Percentiles rank a stretch among this genome's conserved stretches.
Evolutionary conservation across 116 monocot species (phyloP).

Genomic region (Dioscorea cayenensis): DNA sequence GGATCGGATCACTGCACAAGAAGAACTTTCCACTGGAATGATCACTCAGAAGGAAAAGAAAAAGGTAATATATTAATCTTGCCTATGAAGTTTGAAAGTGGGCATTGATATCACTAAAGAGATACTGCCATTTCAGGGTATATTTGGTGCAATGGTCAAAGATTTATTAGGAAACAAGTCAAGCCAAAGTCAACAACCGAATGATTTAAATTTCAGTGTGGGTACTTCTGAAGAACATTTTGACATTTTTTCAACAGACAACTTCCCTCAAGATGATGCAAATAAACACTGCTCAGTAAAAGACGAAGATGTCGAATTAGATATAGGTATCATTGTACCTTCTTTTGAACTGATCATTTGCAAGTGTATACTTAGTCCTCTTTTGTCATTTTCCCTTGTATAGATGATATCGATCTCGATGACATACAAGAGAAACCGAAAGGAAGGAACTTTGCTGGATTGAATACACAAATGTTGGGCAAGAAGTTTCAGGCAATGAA

Average conservation of each 20-base stretch:
- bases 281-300: slow-evolving; percentile 12
- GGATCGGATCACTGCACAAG: slow-evolving; percentile 13
- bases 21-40: slow-evolving; percentile 17
- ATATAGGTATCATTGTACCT: slow-evolving; percentile 45
- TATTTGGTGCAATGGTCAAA: slow-evolving; percentile 46
- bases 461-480: slow-evolving; percentile 55
- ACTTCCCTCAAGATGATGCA: slow-evolving; percentile 27
- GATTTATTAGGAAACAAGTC: slow-evolving; percentile 53
- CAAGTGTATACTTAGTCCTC: background rate
- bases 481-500: slow-evolving; percentile 64
- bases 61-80: slow-evolving; percentile 36
- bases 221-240: slow-evolving; percentile 37
- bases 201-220: slow-evolving; percentile 18
- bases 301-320: slow-evolving; percentile 36
- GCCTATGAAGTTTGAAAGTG: background rate
- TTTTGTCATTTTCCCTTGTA: slow-evolving; percentile 11
- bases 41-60: slow-evolving; percentile 56
- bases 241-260: slow-evolving; percentile 50
- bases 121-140: slow-evolving; percentile 35
- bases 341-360: background rate
- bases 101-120: slow-evolving; percentile 6
- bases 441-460: slow-evolving; percentile 35
- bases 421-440: slow-evolving; percentile 58
- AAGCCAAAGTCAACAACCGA: slow-evolving; percentile 29
- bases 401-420: slow-evolving; percentile 81